Base-by-base conservation (phyloP, 169 alveolate genomes). In the Amoebophrya sp. region DNA sequence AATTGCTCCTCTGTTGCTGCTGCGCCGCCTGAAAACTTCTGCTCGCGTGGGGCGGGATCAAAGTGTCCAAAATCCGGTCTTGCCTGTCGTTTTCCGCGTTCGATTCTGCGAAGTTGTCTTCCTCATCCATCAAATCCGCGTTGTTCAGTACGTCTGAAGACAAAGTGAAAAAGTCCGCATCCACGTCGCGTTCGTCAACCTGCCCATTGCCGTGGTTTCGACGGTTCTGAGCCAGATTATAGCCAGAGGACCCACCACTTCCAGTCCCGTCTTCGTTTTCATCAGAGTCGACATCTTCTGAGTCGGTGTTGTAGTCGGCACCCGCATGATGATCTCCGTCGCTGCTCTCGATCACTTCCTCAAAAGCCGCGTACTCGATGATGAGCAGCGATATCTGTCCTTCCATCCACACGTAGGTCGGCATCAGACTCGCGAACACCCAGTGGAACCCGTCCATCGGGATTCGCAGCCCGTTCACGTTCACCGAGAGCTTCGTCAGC, bases 401-500 rank as follows among this genome's bases (percentile, higher is more conserved):
- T 25, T 66, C 83, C 83, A 66, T 66, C 83, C 83, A 66, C 83
- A 66, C 83, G 35, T 66, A 25, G 35, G 39, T 0, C 83, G 83
- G 83, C 83, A 66, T 66, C 35, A 66, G 83, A n/a, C 83, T 66
- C 83, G 1, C 32, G 35, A 66, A 66, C 38, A 66, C 83, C 83
- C 83, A 66, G 10, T 7, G 32, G 18, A 66, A 66, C 32, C 83
- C 83, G 83, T 66, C 83, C 35, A 66, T 18, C 83, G 83, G 83
- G 0, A 66, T 66, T 66, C 18, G 1, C 83, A 66, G 83, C 18
- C 83, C 83, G 83, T 66, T n/a, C 83, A 66, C 29, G 83, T 66
- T 66, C 83, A 66, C 83, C 83, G 83, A 25, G 39, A 66, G 35
- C 32, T 66, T 66, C 32, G 83, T 66, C 83, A 66, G 83, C 83